phyloP scores from a whole-genome alignment of 202 grass and related monocot genomes.

The Brachypodium distachyon region DNA sequence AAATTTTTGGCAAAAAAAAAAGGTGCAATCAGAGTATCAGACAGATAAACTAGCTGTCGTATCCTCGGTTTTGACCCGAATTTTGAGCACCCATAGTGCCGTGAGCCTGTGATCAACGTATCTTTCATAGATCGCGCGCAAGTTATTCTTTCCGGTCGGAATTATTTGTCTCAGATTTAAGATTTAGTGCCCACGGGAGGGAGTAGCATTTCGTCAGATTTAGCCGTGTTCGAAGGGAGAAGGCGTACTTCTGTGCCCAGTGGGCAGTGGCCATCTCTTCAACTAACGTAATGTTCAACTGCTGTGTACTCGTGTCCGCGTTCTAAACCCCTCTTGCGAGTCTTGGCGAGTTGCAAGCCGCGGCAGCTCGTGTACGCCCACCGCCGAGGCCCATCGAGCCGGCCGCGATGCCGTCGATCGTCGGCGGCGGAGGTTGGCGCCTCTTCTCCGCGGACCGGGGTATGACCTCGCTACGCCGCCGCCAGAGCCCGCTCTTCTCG shows the following conservation, averaged over 20 bases:
- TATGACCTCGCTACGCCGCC: not conserved
- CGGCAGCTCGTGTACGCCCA: not conserved
- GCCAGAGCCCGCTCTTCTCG: slow-evolving; percentile 29
- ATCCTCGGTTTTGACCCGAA: no score
- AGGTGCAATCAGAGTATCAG: no score
- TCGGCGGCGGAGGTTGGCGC: not conserved
- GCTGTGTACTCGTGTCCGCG: slow-evolving; percentile 4
- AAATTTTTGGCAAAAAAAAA: no score
- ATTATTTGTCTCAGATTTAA: no score
- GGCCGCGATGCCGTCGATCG: slow-evolving; percentile 28
- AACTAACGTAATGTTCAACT: not conserved
- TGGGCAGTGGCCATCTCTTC: not conserved
- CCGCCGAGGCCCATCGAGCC: not conserved
- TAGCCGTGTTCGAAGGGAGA: not conserved
- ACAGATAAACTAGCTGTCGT: no score
- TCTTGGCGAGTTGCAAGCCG: no score
- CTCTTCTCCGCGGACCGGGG: not conserved
- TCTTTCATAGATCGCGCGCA: no score
- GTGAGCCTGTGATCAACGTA: no score
- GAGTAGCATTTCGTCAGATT: no score
- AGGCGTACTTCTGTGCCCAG: not conserved
- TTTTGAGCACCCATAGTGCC: no score
- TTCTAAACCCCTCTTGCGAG: slow-evolving; percentile 1
- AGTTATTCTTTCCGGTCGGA: no score
- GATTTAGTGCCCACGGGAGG: no score